Conservation (phyloP, 1,139 yeast species). For the Waltiozyma sp. region DNA sequence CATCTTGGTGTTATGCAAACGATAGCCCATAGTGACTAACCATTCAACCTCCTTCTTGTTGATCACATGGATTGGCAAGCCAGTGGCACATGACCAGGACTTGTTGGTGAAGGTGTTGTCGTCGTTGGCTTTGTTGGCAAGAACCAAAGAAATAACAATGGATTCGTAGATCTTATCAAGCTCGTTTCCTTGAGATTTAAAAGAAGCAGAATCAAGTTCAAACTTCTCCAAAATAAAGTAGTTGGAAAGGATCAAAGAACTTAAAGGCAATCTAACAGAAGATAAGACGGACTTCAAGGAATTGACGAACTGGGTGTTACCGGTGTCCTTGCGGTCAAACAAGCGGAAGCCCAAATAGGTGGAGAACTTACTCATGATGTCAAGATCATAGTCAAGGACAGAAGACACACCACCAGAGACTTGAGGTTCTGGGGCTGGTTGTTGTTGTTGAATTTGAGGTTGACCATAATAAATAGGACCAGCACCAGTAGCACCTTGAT, state of each 20-base stretch:
- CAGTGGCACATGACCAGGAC: slow-evolving; percentile 94
- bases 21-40: slow-evolving; percentile 36
- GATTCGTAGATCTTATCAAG: slow-evolving; percentile 44
- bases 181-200: slow-evolving; percentile 21
- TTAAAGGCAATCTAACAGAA: slow-evolving; percentile 83
- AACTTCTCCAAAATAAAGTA: slow-evolving; percentile 53
- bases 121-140: slow-evolving; percentile 91
- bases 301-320: slow-evolving; percentile 45
- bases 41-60: slow-evolving; percentile 66
- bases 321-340: slow-evolving; percentile 34
- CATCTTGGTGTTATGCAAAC: slow-evolving; percentile 18
- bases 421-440: slow-evolving; percentile 12
- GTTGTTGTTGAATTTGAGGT: slow-evolving; percentile 12
- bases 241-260: slow-evolving; percentile 68
- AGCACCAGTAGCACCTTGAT: background rate
- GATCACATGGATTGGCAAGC: slow-evolving; percentile 48
- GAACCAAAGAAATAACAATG: slow-evolving; percentile 59
- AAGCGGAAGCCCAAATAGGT: slow-evolving; percentile 45
- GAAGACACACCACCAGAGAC: slow-evolving; percentile 68
- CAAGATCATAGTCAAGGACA: slow-evolving; percentile 67
- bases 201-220: slow-evolving; percentile 21
- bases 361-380: slow-evolving; percentile 67
- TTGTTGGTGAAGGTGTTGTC: slow-evolving; percentile 93
- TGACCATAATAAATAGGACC: background rate
- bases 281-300: slow-evolving; percentile 59